Percentiles rank a stretch among this genome's conserved stretches.
Conservation (phyloP, 495 filamentous ascomycete species). For the Aspergillus haitiensis region DNA sequence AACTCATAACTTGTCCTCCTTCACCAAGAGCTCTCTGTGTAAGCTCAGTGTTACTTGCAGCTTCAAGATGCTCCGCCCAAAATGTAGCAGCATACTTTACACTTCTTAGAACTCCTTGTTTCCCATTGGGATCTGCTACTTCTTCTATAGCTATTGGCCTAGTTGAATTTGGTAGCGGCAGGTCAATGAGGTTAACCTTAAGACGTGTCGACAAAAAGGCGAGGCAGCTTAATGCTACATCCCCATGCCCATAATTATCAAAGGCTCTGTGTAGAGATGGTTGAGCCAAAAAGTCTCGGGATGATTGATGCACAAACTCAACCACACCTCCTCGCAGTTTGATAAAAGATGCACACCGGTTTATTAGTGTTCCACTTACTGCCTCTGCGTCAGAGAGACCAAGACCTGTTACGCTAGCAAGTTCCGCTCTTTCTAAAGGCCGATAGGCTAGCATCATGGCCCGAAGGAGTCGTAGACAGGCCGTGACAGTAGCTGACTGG, state of each 20-base stretch:
- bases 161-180: too few species aligned
- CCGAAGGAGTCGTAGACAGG: background rate
- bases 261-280: too few species aligned
- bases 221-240: background rate
- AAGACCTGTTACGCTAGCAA: background rate
- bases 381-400: background rate
- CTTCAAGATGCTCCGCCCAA: background rate
- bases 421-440: background rate
- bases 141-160: too few species aligned
- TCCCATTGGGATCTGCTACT: background rate
- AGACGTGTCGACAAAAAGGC: background rate
- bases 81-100: background rate
- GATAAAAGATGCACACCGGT: conserved; percentile 25
- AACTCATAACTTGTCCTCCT: background rate
- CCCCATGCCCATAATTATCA: background rate
- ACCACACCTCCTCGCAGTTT: conserved; percentile 17
- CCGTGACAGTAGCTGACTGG: background rate
- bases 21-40: background rate
- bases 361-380: background rate
- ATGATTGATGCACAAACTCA: conserved; percentile 28
- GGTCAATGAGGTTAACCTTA: too few species aligned
- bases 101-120: background rate
- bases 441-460: background rate
- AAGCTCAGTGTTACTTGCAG: too few species aligned
- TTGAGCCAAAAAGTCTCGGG: conserved; percentile 24